Conservation (phyloP, 2,329 filamentous ascomycete genomes). For the Monilinia laxa region DNA sequence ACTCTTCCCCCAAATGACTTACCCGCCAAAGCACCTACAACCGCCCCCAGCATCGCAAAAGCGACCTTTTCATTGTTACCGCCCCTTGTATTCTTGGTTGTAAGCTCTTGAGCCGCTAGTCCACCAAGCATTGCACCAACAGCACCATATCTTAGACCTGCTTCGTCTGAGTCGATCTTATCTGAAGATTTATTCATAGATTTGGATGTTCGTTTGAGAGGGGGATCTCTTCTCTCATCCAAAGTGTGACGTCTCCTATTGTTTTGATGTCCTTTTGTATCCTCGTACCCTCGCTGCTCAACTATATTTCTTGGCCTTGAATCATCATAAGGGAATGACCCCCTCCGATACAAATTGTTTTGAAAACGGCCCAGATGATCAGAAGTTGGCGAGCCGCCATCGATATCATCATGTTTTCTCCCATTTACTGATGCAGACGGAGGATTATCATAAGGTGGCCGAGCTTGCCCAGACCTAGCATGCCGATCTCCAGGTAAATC, state of each 20-base stretch:
- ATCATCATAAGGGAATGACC: background rate
- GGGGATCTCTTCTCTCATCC: background rate
- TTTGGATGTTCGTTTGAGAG: background rate
- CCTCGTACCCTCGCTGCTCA: background rate
- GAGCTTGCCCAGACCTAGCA: too few relatives aligned
- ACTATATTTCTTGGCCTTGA: background rate
- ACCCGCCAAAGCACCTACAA: conserved; percentile 5
- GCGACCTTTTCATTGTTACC: conserved; percentile 1
- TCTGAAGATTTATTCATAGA: background rate
- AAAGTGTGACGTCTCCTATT: background rate
- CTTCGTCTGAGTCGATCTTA: background rate
- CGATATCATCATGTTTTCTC: background rate
- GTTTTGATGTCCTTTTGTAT: background rate
- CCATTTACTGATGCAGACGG: background rate
- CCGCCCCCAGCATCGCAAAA: conserved; percentile 4
- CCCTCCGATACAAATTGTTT: background rate
- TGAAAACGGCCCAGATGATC: too few relatives aligned
- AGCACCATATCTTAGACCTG: conserved; percentile 2
- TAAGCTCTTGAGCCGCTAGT: conserved; percentile 6
- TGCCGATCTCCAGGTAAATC: background rate
- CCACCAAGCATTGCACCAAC: conserved; percentile 13
- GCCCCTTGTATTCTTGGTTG: background rate
- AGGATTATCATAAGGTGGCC: background rate
- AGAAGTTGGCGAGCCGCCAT: background rate
- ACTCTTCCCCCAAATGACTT: conserved; percentile 4